Conservation (phyloP, 2,329 filamentous ascomycete genomes). For the Xylaria sp. region DNA sequence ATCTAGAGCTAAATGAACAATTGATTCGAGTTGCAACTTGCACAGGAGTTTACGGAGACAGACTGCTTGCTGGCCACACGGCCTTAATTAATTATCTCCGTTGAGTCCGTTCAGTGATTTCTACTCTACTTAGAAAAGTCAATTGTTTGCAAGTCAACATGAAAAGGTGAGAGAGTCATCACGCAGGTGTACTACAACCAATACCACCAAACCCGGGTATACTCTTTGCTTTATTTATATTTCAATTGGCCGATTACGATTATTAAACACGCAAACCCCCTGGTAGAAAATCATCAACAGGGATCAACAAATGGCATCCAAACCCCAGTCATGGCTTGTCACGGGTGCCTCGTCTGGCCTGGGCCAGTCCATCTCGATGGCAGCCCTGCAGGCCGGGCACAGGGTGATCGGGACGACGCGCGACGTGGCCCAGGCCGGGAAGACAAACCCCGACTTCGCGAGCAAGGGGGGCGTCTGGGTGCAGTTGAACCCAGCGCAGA, state of each 20-base stretch:
- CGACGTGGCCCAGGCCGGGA: slow-evolving; percentile 16
- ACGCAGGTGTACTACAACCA: background rate
- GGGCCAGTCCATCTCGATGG: slow-evolving; percentile 22
- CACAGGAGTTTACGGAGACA: slow-evolving; percentile 6
- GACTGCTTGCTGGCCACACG: slow-evolving; percentile 1
- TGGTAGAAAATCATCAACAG: background rate
- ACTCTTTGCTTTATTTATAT: too few relatives aligned
- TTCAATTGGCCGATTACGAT: background rate
- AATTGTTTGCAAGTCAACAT: background rate
- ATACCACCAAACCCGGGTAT: background rate
- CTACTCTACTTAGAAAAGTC: too few relatives aligned
- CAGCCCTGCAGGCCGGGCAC: slow-evolving; percentile 21
- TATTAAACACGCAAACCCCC: too few relatives aligned
- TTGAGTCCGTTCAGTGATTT: slow-evolving; percentile 10
- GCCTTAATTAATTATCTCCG: slow-evolving; percentile 24
- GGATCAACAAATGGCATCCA: slow-evolving; percentile 18
- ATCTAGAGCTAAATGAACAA: background rate
- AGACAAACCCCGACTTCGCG: slow-evolving; percentile 8
- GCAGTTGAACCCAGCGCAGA: slow-evolving; percentile 13
- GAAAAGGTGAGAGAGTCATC: background rate
- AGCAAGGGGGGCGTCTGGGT: slow-evolving; percentile 16
- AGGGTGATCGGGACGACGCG: slow-evolving; percentile 24
- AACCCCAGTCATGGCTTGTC: slow-evolving; percentile 17
- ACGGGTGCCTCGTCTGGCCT: slow-evolving; percentile 31
- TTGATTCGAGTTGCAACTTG: background rate